Evolutionary conservation across 257 asterid genomes (phyloP), one percentile per base, ranked within the genome.

Genomic region (Salvia rosmarinus): DNA sequence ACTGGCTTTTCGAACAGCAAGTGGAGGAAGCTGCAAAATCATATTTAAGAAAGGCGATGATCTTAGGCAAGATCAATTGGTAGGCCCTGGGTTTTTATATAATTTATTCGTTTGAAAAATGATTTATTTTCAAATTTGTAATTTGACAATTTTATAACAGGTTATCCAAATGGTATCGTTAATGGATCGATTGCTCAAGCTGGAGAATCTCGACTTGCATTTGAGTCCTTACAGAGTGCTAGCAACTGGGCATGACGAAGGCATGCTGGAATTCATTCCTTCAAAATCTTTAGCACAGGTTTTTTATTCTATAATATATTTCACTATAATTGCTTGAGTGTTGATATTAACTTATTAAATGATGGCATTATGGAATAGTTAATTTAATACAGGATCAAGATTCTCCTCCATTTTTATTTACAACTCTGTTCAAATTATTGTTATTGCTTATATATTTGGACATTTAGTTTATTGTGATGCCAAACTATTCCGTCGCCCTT

Each of bases 51-150:
- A 94, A 80, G 99, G 99, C 40, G 99, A 94, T 69, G 99, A 94
- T 78, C 96, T 94, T 79, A 86, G 99, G 79, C 99, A 94, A 85
- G 99, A 94, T 78, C 99, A 94, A 80, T 82, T 91, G 99, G 99
- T 94, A 82, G 60, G 85, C 73, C 46, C 72, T 55, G 17, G 49
- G 20, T 57, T 17, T 60, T 51, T 32, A n/a, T 25, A 30, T 65
- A 51, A 19, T 55, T 39, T 58, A 14, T 23, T 35, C 20, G 34
- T 61, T 55, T 49, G 2, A 1, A 7, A 11, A 23, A 23, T 67
- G 11, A 39, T 42, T 75, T 69, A 16, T 52, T 63, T 72, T 35
- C 60, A 20, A 19, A 12, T 55, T 19, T 46, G 44, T 72, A 68
- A 77, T 64, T 28, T 47, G 25, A 44, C 64, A 8, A 72, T 34